Evolutionary conservation across 495 filamentous ascomycete species (phyloP), one percentile per base, ranked within the genome.

Genomic region (Ascodesmis nigricans): DNA sequence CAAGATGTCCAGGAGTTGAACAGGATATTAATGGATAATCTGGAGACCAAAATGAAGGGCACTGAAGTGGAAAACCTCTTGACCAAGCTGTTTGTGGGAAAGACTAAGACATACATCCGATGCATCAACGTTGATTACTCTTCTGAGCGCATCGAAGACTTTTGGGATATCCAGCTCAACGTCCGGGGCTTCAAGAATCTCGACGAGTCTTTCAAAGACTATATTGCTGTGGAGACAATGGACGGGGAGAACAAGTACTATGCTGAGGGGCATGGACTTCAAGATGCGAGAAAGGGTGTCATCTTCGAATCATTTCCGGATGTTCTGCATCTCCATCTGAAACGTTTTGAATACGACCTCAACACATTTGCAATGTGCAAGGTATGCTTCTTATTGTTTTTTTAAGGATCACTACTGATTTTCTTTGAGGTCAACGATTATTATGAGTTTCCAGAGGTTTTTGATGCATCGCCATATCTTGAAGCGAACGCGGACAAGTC

Each of bases 181-280:
- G 87, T 99, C 27, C 73, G 77, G 41, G 80, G 80, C 19, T 90
- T 90, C 61, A 80, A 78, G 56, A 84, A 75, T 35, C 58, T 99
- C 38, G 74, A 91, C 38, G 81, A 91, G 36, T 92, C 83, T 46
- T 93, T 99, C 61, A 75, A 70, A 45, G 81, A 95, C 52, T 99
- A 95, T 54, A 76, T 93, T 38, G 71, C 87, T 39, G 84, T 92
- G 15, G 87, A 99, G 58, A 91, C 75, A 3, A 69, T 99, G 52
- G 84, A 95, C 42, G 90, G 87, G 6, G 90, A 99, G 47, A 99
- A 99, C 57, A 90, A 93, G 54, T 99, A 99, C 50, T 82, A 74
- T 51, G 87, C 87, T 1, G 71, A 87, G 44, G 69, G 82, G 4
- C 78, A 79, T 55, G 84, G 80, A 42, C 63, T 93, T 22, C 83